phyloP scores from a whole-genome alignment of 192 early-diverging fungal species.

The Backusella luteola region DNA sequence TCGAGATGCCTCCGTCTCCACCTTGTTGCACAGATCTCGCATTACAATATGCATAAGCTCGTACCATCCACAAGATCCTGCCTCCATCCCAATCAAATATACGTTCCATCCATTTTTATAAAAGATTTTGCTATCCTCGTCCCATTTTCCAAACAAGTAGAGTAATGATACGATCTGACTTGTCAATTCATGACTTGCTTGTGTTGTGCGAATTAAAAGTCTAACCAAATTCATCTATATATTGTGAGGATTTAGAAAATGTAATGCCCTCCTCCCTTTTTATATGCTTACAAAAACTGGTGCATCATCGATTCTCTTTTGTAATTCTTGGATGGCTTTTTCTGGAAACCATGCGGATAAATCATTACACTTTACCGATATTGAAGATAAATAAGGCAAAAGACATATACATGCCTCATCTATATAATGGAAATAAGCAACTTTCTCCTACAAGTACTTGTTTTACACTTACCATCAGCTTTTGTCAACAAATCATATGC shows the following conservation, averaged over 20 bases:
- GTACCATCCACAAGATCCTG: slow-evolving; percentile 22
- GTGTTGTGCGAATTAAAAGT: slow-evolving; percentile 14
- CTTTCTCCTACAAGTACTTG: neutral
- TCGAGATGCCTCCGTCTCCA: slow-evolving; percentile 15
- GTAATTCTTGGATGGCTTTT: neutral
- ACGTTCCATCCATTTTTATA: slow-evolving; percentile 16
- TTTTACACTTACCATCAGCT: slow-evolving; percentile 6
- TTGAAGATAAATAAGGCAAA: slow-evolving; percentile 18
- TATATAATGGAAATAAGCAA: neutral
- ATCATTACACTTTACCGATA: slow-evolving; percentile 8
- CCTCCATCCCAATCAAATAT: slow-evolving; percentile 19
- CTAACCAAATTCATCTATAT: slow-evolving; percentile 15
- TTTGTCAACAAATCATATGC: slow-evolving; percentile 8
- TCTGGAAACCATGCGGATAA: slow-evolving; percentile 13
- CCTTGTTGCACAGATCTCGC: slow-evolving; percentile 12
- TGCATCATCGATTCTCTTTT: neutral
- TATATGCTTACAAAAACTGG: slow-evolving; percentile 12
- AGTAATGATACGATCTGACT: neutral
- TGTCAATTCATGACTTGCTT: neutral
- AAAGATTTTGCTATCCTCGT: neutral
- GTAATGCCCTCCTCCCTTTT: neutral
- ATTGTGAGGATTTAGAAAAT: neutral
- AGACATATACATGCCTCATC: neutral
- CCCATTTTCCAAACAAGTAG: slow-evolving; percentile 23
- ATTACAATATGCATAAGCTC: slow-evolving; percentile 22